Evolutionary conservation across 495 filamentous ascomycete genomes (phyloP).

Genomic region (Polyplosphaeria fusca): DNA sequence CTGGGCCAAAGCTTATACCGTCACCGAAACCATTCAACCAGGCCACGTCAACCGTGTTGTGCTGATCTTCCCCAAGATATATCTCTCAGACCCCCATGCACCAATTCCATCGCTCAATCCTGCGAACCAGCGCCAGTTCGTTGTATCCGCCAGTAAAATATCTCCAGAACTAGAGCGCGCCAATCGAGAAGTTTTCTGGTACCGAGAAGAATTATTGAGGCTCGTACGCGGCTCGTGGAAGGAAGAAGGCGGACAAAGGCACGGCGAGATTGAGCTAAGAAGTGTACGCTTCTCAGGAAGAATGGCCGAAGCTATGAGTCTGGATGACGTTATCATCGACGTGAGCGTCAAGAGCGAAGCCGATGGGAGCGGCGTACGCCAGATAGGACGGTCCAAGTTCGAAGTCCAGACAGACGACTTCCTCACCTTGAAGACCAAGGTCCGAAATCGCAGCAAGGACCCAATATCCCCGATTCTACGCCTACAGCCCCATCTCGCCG

Average conservation of each 20-base stretch:
- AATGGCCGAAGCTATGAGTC: slow-evolving; percentile 79
- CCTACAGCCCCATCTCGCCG: slow-evolving; percentile 69
- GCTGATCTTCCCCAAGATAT: slow-evolving; percentile 71
- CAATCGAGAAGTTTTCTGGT: slow-evolving; percentile 87
- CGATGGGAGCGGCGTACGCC: slow-evolving; percentile 34
- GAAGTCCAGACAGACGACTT: slow-evolving; percentile 67
- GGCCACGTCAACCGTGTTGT: slow-evolving; percentile 76
- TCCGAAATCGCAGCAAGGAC: slow-evolving; percentile 67
- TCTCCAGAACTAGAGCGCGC: slow-evolving; percentile 75
- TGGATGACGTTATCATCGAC: slow-evolving; percentile 74
- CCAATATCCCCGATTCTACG: slow-evolving; percentile 72
- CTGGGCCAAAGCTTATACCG: slow-evolving; percentile 42
- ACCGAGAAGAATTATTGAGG: slow-evolving; percentile 77
- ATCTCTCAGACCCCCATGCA: slow-evolving; percentile 70
- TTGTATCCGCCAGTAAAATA: slow-evolving; percentile 75
- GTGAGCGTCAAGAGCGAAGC: slow-evolving; percentile 49
- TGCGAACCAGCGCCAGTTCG: slow-evolving; percentile 76
- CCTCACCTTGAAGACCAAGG: slow-evolving; percentile 60
- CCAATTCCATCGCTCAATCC: slow-evolving; percentile 78
- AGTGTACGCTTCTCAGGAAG: slow-evolving; percentile 65
- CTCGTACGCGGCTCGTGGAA: slow-evolving; percentile 68
- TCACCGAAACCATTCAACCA: slow-evolving; percentile 65
- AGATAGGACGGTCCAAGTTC: slow-evolving; percentile 52
- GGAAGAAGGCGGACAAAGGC: slow-evolving; percentile 54
- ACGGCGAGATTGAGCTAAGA: slow-evolving; percentile 72